Evolutionary conservation across 2,329 filamentous ascomycete genomes (phyloP).

Genomic region (Trichothecium roseum): DNA sequence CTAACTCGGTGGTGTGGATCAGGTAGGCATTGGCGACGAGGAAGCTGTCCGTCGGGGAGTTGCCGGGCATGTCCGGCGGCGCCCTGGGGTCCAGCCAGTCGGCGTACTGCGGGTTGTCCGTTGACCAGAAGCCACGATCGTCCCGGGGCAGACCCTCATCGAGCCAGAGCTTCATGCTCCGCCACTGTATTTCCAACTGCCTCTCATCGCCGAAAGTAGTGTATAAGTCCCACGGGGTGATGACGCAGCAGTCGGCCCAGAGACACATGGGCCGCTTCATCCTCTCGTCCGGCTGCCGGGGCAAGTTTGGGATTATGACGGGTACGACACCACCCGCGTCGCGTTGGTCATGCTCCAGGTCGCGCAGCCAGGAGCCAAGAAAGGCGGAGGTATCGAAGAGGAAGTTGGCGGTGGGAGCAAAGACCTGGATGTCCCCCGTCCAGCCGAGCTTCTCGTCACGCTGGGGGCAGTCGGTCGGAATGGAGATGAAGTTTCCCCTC

Average conservation of each 20-base stretch:
- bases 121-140: slow-evolving; percentile 27
- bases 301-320: background rate
- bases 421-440: slow-evolving; percentile 40
- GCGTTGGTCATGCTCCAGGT: slow-evolving; percentile 18
- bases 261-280: slow-evolving; percentile 18
- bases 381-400: slow-evolving; percentile 42
- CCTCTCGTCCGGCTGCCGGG: background rate
- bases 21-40: slow-evolving; percentile 37
- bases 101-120: slow-evolving; percentile 23
- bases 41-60: slow-evolving; percentile 25
- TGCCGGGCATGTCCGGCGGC: slow-evolving; percentile 25
- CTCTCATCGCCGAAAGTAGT: slow-evolving; percentile 23
- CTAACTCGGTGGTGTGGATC: slow-evolving; percentile 27
- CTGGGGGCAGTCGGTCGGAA: slow-evolving; percentile 49
- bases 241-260: slow-evolving; percentile 26
- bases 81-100: slow-evolving; percentile 39
- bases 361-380: slow-evolving; percentile 36
- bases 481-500: slow-evolving; percentile 44
- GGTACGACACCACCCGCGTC: background rate
- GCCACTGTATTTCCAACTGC: slow-evolving; percentile 24
- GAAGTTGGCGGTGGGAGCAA: slow-evolving; percentile 38
- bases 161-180: slow-evolving; percentile 28
- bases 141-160: slow-evolving; percentile 22
- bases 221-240: slow-evolving; percentile 28
- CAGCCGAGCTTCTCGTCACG: slow-evolving; percentile 44